These are phyloP conservation scores for Lasiodiplodia sp. DNA, from an alignment of 2,329 filamentous ascomycete species.

Conservation along the genomic window DNA sequence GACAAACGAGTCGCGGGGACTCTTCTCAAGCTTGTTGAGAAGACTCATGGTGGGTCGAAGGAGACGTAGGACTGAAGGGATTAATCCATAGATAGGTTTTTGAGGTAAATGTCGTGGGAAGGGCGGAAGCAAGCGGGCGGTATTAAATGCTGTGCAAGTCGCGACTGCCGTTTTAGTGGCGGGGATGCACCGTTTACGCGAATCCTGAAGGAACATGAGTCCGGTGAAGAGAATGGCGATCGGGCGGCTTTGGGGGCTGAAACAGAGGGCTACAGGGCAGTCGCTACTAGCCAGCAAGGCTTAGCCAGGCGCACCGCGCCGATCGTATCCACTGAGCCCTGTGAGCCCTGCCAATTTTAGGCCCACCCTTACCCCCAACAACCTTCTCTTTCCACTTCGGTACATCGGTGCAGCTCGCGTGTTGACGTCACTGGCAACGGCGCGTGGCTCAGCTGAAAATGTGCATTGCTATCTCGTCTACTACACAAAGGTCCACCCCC, in stretches of 20 bases:
- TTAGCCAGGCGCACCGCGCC: slow-evolving; percentile 2
- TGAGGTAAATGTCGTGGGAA: not conserved
- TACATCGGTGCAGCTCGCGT: not conserved
- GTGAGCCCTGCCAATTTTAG: slow-evolving; percentile 21
- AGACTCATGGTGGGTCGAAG: not conserved
- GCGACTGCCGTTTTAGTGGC: not conserved
- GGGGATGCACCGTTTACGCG: not conserved
- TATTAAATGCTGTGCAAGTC: not conserved
- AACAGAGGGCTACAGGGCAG: not conserved
- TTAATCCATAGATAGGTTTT: not conserved
- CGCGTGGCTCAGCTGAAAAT: not conserved
- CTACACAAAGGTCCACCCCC: not conserved
- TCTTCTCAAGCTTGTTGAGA: slow-evolving; percentile 41
- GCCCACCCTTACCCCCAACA: not conserved
- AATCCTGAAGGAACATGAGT: slow-evolving; percentile 10
- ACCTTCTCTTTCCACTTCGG: not conserved
- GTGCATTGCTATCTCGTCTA: slow-evolving; percentile 5
- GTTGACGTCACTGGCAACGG: not conserved
- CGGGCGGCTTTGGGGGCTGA: not conserved
- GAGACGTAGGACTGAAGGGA: not conserved
- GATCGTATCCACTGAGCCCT: not conserved
- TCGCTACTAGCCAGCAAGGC: slow-evolving; percentile 8
- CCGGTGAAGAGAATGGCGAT: not conserved
- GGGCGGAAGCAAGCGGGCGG: not conserved
- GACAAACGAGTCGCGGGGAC: slow-evolving; percentile 21